These are phyloP conservation scores for Rhizopus delemar DNA, from an alignment of 371 early-diverging fungal species.

Conservation along the genomic window DNA sequence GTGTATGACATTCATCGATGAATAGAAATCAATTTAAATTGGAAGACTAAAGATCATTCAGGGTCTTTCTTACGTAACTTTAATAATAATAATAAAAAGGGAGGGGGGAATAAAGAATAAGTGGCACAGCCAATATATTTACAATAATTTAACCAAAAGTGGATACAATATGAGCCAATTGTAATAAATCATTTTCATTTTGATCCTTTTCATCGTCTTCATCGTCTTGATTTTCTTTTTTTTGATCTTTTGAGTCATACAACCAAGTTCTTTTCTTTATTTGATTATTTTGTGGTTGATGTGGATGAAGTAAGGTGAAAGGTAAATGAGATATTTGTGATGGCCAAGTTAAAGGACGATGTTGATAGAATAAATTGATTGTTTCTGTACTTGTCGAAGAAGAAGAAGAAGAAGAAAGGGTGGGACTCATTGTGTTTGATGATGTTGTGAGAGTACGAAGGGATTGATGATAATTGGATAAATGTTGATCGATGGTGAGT, in stretches of 20 bases:
- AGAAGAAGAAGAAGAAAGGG: slow-evolving; percentile 8
- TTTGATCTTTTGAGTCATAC: slow-evolving; percentile 3
- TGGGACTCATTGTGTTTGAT: slow-evolving; percentile 14
- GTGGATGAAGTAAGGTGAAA: slow-evolving; percentile 37
- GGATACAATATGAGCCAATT: slow-evolving; percentile 45
- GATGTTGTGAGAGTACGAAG: slow-evolving; percentile 16
- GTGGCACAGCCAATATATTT: too few species aligned
- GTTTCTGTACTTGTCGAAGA: too few species aligned
- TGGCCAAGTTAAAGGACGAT: slow-evolving; percentile 32
- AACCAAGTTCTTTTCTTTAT: slow-evolving; percentile 4
- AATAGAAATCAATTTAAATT: too few species aligned
- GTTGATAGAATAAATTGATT: slow-evolving; percentile 29
- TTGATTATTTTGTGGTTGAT: slow-evolving; percentile 11
- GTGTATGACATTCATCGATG: too few species aligned
- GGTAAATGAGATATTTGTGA: slow-evolving; percentile 19
- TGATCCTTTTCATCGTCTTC: slow-evolving; percentile 7
- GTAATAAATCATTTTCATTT: slow-evolving; percentile 24
- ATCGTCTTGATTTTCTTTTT: slow-evolving; percentile 17
- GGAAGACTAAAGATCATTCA: too few species aligned
- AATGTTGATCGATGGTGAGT: slow-evolving; percentile 49
- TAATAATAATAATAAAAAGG: too few species aligned
- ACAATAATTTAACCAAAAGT: slow-evolving; percentile 40
- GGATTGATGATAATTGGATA: slow-evolving; percentile 42
- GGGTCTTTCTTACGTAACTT: too few species aligned
- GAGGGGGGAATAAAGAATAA: too few species aligned